Evolutionary conservation across 192 early-diverging fungal species (phyloP), one percentile per base, ranked within the genome.

Genomic region (Gaertneriomyces sp.): DNA sequence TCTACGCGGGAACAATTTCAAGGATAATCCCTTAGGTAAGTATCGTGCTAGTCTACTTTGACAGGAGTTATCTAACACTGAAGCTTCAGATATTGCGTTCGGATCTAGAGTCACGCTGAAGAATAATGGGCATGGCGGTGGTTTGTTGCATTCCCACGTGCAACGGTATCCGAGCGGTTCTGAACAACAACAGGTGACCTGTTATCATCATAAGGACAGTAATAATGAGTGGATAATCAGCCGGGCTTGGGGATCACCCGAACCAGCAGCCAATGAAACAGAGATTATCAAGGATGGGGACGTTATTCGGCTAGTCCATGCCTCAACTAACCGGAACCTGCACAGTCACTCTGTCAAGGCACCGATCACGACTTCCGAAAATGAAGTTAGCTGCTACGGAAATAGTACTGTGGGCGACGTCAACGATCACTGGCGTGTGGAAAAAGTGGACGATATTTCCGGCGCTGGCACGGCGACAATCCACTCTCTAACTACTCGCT

Each of bases 141-240:
- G 93, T 14, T 71, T 97, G 52, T 82, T 99, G 46, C 97, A 99
- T 70, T 99, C 97, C 39, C 97, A 99, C 70, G 64, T 85, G 17
- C 90, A 95, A 74, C 75, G 74, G 12, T 99, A 88, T 60, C 93
- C 93, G 0, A 77, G 76, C 17, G 89, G 91, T 14, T 95, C 93
- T 8, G 86, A 88, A 77, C 97, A 99, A 76, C 97, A 99, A 74
- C 97, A 99, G 75, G 82, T 99, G 25, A 97, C 97, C 0, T 89
- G 89, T 40, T 99, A 99, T 71, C 85, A 87, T 41, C 90, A 96
- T 77, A 93, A 91, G 68, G 97, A 99, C 71, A 42, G 45, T 54
- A 99, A 99, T 78, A 99, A 99, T 78, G 76, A 92, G 49, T 99
- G 93, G 93, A 72, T 87, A 5, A 73, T 96, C 45, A 75, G 76